A percentile compares a stretch with the other conserved stretches of the same genome.
These are phyloP conservation scores for Uromyces viciae-fabae DNA, from an alignment of 1,284 basidiomycete species.

Conservation along the genomic window DNA sequence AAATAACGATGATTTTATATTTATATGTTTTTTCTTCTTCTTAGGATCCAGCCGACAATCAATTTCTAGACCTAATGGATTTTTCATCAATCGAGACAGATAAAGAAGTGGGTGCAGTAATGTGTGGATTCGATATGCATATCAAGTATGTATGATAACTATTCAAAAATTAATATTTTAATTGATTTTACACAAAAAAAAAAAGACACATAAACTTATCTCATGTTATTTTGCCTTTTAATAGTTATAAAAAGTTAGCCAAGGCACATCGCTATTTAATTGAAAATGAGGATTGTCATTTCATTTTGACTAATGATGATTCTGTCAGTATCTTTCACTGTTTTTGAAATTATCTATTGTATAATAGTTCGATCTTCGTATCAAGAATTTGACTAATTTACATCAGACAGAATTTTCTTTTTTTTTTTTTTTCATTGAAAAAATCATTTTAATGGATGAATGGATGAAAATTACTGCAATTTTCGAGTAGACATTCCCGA, in stretches of 20 bases:
- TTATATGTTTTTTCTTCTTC: not conserved
- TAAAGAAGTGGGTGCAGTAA: slow-evolving; percentile 76
- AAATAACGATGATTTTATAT: too few species aligned
- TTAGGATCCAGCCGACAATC: slow-evolving; percentile 77
- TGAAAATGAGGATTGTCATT: slow-evolving; percentile 71
- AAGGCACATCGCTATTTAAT: slow-evolving; percentile 89
- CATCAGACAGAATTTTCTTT: not conserved
- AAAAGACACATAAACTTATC: not conserved
- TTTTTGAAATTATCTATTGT: too few species aligned
- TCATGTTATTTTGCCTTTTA: slow-evolving; percentile 23
- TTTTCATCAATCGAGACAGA: slow-evolving; percentile 69
- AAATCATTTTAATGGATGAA: slow-evolving; percentile 3
- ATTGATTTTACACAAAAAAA: not conserved
- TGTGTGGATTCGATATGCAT: slow-evolving; percentile 72
- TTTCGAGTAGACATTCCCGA: slow-evolving; percentile 30
- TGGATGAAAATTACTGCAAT: not conserved
- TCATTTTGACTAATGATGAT: slow-evolving; percentile 90
- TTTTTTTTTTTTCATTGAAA: slow-evolving; percentile 24
- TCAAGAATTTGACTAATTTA: not conserved
- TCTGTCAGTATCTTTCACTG: slow-evolving; percentile 68
- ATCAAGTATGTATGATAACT: slow-evolving; percentile 42
- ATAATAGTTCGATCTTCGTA: too few species aligned
- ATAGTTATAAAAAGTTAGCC: slow-evolving; percentile 85
- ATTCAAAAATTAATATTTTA: not conserved
- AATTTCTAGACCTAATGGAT: slow-evolving; percentile 68